Base-by-base conservation (phyloP, 169 alveolate genomes). In the Plasmodium gaboni region DNA sequence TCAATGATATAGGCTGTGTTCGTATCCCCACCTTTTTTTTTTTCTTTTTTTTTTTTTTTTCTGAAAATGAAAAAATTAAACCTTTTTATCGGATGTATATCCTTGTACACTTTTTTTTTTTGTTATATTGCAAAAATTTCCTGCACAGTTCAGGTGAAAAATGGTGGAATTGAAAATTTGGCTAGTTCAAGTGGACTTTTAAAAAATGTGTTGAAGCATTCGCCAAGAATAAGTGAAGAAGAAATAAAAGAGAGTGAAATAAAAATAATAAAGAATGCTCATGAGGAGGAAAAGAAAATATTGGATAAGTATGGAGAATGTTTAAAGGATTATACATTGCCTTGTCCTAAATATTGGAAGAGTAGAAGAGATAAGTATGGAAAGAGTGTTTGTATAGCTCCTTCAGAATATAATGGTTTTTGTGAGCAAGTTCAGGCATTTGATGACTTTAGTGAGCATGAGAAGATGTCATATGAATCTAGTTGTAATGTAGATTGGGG, bases 401-500 rank as follows among this genome's bases (percentile, higher is more conserved):
- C 38, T 63, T 8, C 61, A 13, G 48, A 64, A 8, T 85, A 85
- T 63, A 50, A 85, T 32, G 91, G 91, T 32, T 85, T 85, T 70
- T 85, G 91, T 42, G 85, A 69, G 63, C 32, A 24, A 44, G 10
- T n/a, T 85, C 85, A 85, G 69, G 57, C 91, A 22, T 85, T 85
- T 46, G 86, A 69, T 5, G 44, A 85, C 17, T 85, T 85, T 85
- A 32, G 87, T 17, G 74, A 85, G 71, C 12, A 24, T 57, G 91
- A 85, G 38, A 85, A 85, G 15, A 85, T 85, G 55, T 50, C 69
- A 42, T 69, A 57, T 70, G 91, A 85, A 59, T 42, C 65, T 15
- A 85, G 91, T 70, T 85, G 91, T 50, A 85, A 85, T 44, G 91
- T 85, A 19, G 91, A 85, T 60, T 85, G 91, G 91, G 76, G 46